Conservation (phyloP, 2,329 filamentous ascomycete species). For the Ciborinia camelliae region DNA sequence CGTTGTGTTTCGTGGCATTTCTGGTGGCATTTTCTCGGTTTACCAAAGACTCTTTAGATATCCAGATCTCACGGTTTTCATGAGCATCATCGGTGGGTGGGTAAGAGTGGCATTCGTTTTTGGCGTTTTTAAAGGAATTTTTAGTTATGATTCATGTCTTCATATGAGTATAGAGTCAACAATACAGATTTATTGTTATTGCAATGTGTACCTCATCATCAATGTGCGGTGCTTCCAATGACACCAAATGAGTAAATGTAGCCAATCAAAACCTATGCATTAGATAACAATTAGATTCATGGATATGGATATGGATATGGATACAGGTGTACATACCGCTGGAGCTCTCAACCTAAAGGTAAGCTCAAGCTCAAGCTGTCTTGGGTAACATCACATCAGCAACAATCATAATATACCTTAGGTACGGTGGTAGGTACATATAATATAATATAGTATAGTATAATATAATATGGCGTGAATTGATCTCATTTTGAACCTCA, state of each 20-base stretch:
- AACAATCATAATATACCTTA: no score
- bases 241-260: background rate
- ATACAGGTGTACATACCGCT: no score
- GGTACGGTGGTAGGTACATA: no score
- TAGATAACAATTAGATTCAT: background rate
- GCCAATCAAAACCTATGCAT: background rate
- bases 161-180: conserved; percentile 3
- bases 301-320: no score
- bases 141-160: conserved; percentile 9
- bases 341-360: no score
- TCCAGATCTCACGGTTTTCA: conserved; percentile 12
- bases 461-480: background rate
- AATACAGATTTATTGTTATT: background rate
- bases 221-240: background rate
- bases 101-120: conserved; percentile 3
- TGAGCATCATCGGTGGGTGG: conserved; percentile 14
- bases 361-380: no score
- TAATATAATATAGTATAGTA: no score
- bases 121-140: conserved; percentile 8
- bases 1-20: conserved; percentile 15
- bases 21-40: conserved; percentile 14
- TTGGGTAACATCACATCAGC: no score
- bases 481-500: background rate
- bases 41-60: conserved; percentile 9
- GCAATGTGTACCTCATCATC: background rate